Evolutionary conservation across 441 rosid species (phyloP), one percentile per base, ranked within the genome.

Genomic region (Rhodomyrtus psidioides): DNA sequence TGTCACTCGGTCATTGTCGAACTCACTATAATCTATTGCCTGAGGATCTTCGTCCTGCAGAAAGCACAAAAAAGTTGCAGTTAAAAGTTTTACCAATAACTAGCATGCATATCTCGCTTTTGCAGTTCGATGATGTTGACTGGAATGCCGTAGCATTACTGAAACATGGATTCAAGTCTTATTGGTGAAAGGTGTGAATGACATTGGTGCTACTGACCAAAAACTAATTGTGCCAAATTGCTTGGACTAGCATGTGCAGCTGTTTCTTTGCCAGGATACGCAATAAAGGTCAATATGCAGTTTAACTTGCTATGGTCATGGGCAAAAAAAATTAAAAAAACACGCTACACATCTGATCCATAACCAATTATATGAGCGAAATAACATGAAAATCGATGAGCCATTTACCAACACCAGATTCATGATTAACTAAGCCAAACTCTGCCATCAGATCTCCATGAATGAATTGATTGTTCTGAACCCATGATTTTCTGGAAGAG

Each of bases 401-500:
- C 79, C 49, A 70, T 70, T 23, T 70, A 34, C 49, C 49, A 39
- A 2, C 23, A 34, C 79, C 6, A 70, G 79, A 70, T 70, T 39
- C 79, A 70, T 44, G 16, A 34, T 5, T 5, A 12, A 34, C 79
- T 70, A 70, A 1, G 2, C n/a, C 15, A 39, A 70, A 12, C 16
- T 51, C 65, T 81, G 84, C 85, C 55, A 86, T 93, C 89, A 96
- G 88, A 95, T 92, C 86, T 94, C 96, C 28, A 87, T 84, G 88
- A 97, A 95, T 5, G 98, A 93, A 86, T 87, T 91, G 85, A 96
- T 88, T 30, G 96, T 96, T 91, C 89, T 91, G 94, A 96, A 97
- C 82, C 92, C 96, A 13, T 95, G 96, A 89, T 93, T 93, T 87
- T 92, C 95, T 0, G 95, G 98, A 85, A 95, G 90, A 28, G 97